Conservation (phyloP, 2,329 filamentous ascomycete genomes). For the Didymellaceae sp. region DNA sequence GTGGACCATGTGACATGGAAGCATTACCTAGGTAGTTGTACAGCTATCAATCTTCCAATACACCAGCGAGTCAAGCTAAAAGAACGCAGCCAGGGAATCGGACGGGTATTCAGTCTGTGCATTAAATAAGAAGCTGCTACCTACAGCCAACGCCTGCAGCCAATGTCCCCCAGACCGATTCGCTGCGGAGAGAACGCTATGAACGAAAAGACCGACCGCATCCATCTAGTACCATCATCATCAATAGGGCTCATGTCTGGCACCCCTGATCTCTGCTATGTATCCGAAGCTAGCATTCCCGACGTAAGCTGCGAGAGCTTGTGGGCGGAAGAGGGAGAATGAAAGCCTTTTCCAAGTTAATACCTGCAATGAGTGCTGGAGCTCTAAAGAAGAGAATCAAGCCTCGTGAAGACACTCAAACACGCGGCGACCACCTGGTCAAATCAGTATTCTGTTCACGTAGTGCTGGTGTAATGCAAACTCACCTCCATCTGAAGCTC, state of each 20-base stretch:
- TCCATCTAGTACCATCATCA: constrained; percentile 12
- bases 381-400: constrained; percentile 87
- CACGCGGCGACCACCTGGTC: constrained; percentile 83
- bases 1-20: no score
- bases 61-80: no score
- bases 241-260: neutral
- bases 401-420: constrained; percentile 93
- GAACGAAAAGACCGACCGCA: constrained; percentile 23
- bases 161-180: constrained; percentile 25
- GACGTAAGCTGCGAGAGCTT: neutral
- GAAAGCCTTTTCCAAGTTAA: constrained; percentile 7
- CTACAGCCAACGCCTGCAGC: constrained; percentile 29
- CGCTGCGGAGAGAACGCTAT: constrained; percentile 41
- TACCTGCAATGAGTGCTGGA: constrained; percentile 16
- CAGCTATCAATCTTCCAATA: no score
- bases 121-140: constrained; percentile 30
- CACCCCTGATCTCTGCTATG: constrained; percentile 3
- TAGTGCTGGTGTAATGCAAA: constrained; percentile 1
- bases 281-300: neutral
- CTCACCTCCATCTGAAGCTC: constrained; percentile 93
- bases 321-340: neutral
- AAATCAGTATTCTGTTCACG: neutral
- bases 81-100: neutral
- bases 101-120: constrained; percentile 9
- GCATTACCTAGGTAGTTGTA: no score